Percentiles rank a stretch among this genome's conserved stretches.
Evolutionary conservation across 495 filamentous ascomycete genomes (phyloP).

Genomic region (Aspergillus egyptiacus): DNA sequence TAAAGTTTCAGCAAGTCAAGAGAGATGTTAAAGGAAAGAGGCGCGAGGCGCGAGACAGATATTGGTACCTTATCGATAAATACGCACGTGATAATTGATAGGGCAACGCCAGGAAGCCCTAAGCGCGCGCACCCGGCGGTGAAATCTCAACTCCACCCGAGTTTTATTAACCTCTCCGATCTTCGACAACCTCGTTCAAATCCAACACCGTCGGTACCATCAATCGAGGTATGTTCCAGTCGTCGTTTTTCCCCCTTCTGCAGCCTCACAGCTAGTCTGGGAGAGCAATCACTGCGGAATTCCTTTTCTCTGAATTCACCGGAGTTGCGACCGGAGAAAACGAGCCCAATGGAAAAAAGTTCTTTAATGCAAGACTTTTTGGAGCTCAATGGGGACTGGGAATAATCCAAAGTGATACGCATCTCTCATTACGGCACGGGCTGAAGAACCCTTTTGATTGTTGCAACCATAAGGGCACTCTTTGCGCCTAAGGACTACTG

Average conservation of each 20-base stretch:
- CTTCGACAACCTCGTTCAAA: constrained; percentile 16
- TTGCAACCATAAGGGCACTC: constrained; percentile 65
- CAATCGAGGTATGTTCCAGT: constrained; percentile 44
- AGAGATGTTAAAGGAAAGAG: too few species aligned
- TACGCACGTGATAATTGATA: constrained; percentile 27
- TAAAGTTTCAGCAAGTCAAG: neutral
- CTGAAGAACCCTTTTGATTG: constrained; percentile 82
- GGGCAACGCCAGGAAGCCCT: constrained; percentile 26
- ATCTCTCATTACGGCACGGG: constrained; percentile 68
- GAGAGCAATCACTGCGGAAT: constrained; percentile 38
- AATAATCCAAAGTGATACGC: constrained; percentile 55
- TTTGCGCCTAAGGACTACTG: constrained; percentile 79
- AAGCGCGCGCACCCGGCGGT: constrained; percentile 32
- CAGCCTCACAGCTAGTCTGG: constrained; percentile 48
- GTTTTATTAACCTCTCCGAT: constrained; percentile 12
- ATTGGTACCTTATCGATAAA: too few species aligned
- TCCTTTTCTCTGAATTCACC: constrained; percentile 13
- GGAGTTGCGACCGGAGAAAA: constrained; percentile 14
- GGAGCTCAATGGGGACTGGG: neutral
- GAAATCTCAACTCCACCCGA: constrained; percentile 22
- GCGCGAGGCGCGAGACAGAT: too few species aligned
- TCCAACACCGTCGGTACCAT: constrained; percentile 26
- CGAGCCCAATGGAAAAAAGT: neutral
- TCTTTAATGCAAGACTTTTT: constrained; percentile 1
- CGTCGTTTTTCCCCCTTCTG: constrained; percentile 17